Evolutionary conservation across 2,329 filamentous ascomycete genomes (phyloP), one percentile per base, ranked within the genome.

Genomic region (Apiospora saccharicola): DNA sequence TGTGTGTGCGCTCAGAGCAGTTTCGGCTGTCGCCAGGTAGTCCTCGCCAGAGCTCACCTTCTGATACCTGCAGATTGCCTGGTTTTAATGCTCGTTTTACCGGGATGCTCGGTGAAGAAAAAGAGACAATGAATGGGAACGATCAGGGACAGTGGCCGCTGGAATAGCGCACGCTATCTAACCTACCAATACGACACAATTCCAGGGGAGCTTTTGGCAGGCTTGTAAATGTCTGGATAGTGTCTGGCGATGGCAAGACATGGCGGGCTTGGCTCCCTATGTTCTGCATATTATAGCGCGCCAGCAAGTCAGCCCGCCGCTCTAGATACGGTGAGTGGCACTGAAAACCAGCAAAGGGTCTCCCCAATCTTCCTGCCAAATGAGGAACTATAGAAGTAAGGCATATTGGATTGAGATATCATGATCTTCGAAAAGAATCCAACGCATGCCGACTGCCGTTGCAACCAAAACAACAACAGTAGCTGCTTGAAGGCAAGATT

Each of bases 251-350:
- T n/a, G 30, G 57, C 30, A n/a, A 24, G 34, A 41, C 34, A 64
- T 41, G 57, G 34, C 34, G 57, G 22, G 34, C 57, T 64, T 64
- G 34, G 57, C 34, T 10, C 12, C 34, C 10, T 41, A 41, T 61
- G 57, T 41, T 41, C 34, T 41, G 34, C 57, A 64, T 64, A 61
- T 24, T 12, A 19, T 64, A 37, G 53, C 53, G 30, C 30, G 57
- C 57, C 57, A 64, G 57, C 57, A 51, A 26, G 57, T 34, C 57
- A 61, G 57, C 13, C 30, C 57, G 57, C 30, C 37, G 57, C 19
- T 24, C 22, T 26, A 53, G n/a, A 37, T 37, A 16, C 53, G 34
- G 53, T 37, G 34, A 51, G 37, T 10, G 37, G 37, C 37, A 41
- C 37, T 8, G n/a, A 51, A 51, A 51, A 10, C 49, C 49, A 51